Percentiles rank a stretch among this genome's conserved stretches.
These are phyloP conservation scores for Glycine latifolia DNA, from an alignment of 306 rosid species.

Conservation along the genomic window DNA sequence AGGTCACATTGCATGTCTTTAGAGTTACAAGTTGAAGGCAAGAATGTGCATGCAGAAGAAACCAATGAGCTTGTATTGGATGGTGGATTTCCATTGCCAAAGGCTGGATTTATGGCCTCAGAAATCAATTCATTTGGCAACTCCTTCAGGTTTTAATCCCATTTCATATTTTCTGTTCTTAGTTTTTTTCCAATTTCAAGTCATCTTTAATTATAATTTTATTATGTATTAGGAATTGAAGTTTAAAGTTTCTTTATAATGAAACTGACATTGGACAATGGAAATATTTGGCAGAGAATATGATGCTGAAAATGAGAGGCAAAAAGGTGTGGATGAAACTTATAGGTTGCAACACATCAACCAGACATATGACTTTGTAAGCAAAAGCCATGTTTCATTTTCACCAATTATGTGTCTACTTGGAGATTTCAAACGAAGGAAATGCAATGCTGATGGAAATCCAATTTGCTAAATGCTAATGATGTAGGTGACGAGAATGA, in stretches of 20 bases:
- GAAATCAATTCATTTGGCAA: constrained; percentile 81
- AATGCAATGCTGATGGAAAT: background rate
- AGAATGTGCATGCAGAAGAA: constrained; percentile 46
- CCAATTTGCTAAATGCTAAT: background rate
- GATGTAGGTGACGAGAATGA: constrained; percentile 53
- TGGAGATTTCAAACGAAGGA: too few relatives aligned
- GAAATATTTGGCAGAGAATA: constrained; percentile 40
- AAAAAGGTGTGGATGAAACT: constrained; percentile 47
- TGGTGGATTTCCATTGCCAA: constrained; percentile 63
- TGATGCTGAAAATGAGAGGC: constrained; percentile 51
- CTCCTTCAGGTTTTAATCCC: constrained; percentile 65
- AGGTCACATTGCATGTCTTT: background rate
- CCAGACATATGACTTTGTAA: constrained; percentile 53
- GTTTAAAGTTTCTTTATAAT: background rate
- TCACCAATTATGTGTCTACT: too few relatives aligned
- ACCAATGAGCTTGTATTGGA: constrained; percentile 61
- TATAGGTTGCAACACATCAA: constrained; percentile 53
- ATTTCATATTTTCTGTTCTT: background rate
- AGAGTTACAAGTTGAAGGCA: constrained; percentile 27
- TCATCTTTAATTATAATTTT: background rate
- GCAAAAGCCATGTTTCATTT: too few relatives aligned
- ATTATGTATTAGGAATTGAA: too few relatives aligned
- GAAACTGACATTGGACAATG: background rate
- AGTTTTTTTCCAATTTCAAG: background rate
- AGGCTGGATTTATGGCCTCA: constrained; percentile 51